Percentiles rank a stretch among this genome's conserved stretches.
phyloP scores from a whole-genome alignment of 2,329 filamentous ascomycete genomes.

The Cladosporium sp. region DNA sequence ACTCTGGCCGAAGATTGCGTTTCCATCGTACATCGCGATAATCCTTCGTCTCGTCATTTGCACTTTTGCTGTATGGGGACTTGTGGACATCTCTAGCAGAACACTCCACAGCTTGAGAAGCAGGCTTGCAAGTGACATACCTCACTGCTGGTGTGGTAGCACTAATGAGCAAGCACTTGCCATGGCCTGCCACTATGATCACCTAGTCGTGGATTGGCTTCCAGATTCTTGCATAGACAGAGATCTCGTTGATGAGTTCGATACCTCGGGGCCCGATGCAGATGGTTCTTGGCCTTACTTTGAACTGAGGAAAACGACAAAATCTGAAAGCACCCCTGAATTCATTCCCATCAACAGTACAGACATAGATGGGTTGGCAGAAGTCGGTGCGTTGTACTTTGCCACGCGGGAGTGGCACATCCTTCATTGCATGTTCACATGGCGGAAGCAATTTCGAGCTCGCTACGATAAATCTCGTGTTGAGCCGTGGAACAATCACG shows the following conservation, averaged over 20 bases:
- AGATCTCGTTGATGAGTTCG: not conserved
- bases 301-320: not conserved
- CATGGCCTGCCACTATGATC: not conserved
- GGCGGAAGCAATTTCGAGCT: not conserved
- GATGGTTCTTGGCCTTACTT: not conserved
- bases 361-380: not conserved
- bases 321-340: not conserved
- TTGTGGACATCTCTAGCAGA: not conserved
- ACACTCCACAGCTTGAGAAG: not conserved
- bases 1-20: not conserved
- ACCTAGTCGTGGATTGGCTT: not conserved
- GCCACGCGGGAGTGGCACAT: not conserved
- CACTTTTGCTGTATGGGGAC: not conserved
- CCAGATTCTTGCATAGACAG: not conserved
- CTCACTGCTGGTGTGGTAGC: not conserved
- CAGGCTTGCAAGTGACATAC: not conserved
- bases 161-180: not conserved
- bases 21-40: not conserved
- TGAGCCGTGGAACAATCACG: not conserved
- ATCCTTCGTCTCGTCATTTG: not conserved
- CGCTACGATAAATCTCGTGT: not conserved
- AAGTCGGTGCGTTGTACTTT: not conserved
- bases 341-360: not conserved
- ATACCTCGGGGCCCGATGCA: not conserved
- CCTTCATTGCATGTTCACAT: constrained; percentile 1